Percentiles rank a stretch among this genome's conserved stretches.
Evolutionary conservation across 2,329 filamentous ascomycete species (phyloP).

Genomic region (Venturia pyrina): DNA sequence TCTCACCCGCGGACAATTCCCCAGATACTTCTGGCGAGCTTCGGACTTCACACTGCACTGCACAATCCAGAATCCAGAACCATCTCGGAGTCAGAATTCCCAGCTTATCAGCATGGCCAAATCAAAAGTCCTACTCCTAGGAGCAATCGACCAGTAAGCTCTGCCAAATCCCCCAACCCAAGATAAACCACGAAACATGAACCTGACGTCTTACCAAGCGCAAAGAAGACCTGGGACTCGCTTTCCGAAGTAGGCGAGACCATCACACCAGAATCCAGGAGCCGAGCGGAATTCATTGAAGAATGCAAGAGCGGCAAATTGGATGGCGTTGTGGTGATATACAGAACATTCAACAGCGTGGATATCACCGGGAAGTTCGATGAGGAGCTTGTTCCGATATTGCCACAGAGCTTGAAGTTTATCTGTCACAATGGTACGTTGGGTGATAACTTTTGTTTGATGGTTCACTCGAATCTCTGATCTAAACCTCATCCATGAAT

Average conservation of each 20-base stretch:
- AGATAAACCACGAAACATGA: background rate
- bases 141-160: slow-evolving; percentile 53
- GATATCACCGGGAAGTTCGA: slow-evolving; percentile 60
- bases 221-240: slow-evolving; percentile 53
- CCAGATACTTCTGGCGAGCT: background rate
- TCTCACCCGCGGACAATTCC: background rate
- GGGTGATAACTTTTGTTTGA: background rate
- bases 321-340: slow-evolving; percentile 55
- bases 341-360: slow-evolving; percentile 60
- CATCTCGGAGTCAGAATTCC: background rate
- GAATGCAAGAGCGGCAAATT: slow-evolving; percentile 57
- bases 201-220: slow-evolving; percentile 36
- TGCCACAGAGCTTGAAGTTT: slow-evolving; percentile 30
- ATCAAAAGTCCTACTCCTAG: slow-evolving; percentile 53
- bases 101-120: slow-evolving; percentile 26
- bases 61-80: background rate
- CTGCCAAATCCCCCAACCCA: background rate
- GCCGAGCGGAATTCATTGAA: slow-evolving; percentile 56
- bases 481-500: background rate
- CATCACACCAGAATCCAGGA: slow-evolving; percentile 49
- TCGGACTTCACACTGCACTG: background rate
- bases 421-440: slow-evolving; percentile 35
- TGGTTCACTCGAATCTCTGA: background rate
- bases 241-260: slow-evolving; percentile 56
- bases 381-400: slow-evolving; percentile 51